phyloP scores from a whole-genome alignment of 225 moss, liverwort and hornwort genomes.

The Pseudoscleropodium purum region DNA sequence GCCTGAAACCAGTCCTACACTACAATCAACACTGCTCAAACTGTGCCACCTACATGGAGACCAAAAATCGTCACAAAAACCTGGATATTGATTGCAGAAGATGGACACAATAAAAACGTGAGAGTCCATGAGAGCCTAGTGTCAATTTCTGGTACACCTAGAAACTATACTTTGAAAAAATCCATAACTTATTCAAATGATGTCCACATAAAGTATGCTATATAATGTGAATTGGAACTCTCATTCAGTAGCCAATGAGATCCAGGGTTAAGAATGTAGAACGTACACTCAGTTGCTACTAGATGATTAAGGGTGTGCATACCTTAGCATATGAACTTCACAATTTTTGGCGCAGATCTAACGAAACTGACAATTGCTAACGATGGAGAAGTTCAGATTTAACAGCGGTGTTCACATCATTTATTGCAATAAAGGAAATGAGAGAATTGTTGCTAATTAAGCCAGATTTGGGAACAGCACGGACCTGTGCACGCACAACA shows the following conservation, averaged over 20 bases:
- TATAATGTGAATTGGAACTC: not conserved
- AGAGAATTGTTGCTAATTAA: not conserved
- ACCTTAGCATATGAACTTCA: no score
- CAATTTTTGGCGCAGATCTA: not conserved
- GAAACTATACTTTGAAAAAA: not conserved
- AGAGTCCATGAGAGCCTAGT: not conserved
- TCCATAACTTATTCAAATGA: not conserved
- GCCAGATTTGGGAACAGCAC: not conserved
- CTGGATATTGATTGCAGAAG: not conserved
- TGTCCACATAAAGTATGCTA: not conserved
- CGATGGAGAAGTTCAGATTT: not conserved
- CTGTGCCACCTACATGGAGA: not conserved
- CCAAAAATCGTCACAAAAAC: not conserved
- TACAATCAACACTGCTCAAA: not conserved
- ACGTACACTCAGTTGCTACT: not conserved
- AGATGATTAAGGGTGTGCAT: no score
- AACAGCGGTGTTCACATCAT: no score
- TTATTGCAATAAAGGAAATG: not conserved
- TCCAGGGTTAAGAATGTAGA: not conserved
- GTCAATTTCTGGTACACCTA: not conserved
- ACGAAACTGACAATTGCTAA: not conserved
- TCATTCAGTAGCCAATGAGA: not conserved
- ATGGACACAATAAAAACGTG: not conserved
- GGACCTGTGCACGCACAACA: not conserved
- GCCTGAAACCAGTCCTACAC: not conserved